Evolutionary conservation across 2,329 filamentous ascomycete species (phyloP).

Genomic region (Colletotrichum cuscutae): DNA sequence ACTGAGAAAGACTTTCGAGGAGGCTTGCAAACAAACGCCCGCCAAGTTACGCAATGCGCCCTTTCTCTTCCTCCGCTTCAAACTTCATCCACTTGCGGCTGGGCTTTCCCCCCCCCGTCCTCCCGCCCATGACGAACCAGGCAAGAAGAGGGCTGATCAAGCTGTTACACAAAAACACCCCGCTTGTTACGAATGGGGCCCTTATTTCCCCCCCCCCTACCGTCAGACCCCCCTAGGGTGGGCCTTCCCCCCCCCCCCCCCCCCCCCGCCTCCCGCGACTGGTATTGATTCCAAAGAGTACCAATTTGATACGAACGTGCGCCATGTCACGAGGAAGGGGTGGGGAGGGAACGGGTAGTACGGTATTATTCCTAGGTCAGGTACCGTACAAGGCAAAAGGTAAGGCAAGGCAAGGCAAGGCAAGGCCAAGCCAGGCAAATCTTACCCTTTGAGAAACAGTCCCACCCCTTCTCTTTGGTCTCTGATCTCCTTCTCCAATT

Average conservation of each 20-base stretch:
- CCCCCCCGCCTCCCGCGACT: background rate
- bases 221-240: too few relatives aligned
- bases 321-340: background rate
- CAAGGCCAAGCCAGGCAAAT: background rate
- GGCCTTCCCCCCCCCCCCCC: background rate
- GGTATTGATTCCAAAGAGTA: constrained; percentile 11
- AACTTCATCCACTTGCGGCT: background rate
- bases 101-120: background rate
- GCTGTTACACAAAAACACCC: too few relatives aligned
- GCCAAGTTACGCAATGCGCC: background rate
- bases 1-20: background rate
- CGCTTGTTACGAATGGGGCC: too few relatives aligned
- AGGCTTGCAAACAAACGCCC: background rate
- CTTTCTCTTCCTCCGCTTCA: background rate
- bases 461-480: background rate
- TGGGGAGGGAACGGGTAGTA: background rate
- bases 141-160: too few relatives aligned
- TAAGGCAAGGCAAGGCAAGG: too few relatives aligned
- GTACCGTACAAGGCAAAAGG: background rate
- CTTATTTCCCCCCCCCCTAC: too few relatives aligned
- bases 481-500: background rate
- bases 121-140: too few relatives aligned
- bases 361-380: background rate
- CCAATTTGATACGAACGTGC: background rate
- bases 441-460: constrained; percentile 1